phyloP scores from a whole-genome alignment of 805 yeast genomes.

The Saccharomycopsis fermentans region DNA sequence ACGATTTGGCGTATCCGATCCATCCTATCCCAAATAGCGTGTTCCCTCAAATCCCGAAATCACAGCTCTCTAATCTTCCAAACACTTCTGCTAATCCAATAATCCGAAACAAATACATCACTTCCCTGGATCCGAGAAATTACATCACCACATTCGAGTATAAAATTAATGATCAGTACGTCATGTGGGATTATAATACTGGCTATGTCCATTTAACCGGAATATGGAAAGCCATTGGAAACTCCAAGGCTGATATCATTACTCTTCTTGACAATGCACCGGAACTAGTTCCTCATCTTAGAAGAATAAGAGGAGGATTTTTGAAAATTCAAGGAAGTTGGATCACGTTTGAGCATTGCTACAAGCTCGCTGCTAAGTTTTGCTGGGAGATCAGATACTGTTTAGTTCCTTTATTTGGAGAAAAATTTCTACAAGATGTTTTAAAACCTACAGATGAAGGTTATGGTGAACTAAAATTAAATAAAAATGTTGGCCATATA shows the following conservation, averaged over 20 bases:
- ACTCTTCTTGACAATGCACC: constrained; percentile 56
- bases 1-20: constrained; percentile 10
- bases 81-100: constrained; percentile 17
- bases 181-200: constrained; percentile 77
- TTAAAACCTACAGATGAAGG: constrained; percentile 49
- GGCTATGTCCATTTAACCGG: constrained; percentile 87
- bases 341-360: constrained; percentile 67
- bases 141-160: constrained; percentile 66
- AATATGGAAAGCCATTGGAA: constrained; percentile 69
- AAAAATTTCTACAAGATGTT: constrained; percentile 51
- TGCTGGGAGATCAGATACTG: constrained; percentile 71
- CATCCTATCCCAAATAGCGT: constrained; percentile 8
- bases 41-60: constrained; percentile 2
- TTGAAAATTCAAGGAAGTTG: constrained; percentile 92
- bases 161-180: constrained; percentile 56
- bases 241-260: constrained; percentile 67
- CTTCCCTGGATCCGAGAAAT: constrained; percentile 63
- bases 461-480: constrained; percentile 51
- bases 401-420: constrained; percentile 73
- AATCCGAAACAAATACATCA: constrained; percentile 47
- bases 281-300: constrained; percentile 48
- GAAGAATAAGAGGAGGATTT: constrained; percentile 82
- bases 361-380: constrained; percentile 56
- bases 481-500: constrained; percentile 3
- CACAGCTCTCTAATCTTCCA: constrained; percentile 9